phyloP scores from a whole-genome alignment of 2,329 filamentous ascomycete species.

The Leptographium procerum region DNA sequence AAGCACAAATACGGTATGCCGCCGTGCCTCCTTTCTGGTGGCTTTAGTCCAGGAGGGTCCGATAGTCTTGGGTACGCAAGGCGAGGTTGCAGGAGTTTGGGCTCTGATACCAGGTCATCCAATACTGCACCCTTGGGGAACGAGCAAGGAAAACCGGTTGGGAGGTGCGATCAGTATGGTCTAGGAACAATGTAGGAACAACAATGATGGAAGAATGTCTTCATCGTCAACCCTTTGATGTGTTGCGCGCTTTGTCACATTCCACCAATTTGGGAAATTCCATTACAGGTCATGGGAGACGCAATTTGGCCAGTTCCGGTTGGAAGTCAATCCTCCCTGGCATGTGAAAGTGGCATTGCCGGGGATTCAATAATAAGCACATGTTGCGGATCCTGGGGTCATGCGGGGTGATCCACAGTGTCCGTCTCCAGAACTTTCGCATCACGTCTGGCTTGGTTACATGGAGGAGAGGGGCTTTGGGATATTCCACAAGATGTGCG shows the following conservation, averaged over 20 bases:
- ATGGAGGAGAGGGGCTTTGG: background rate
- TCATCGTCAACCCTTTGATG: background rate
- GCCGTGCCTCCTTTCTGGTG: background rate
- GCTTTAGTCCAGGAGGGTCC: background rate
- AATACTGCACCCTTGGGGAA: no score
- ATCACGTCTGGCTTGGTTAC: background rate
- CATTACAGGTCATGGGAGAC: background rate
- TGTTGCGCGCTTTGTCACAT: background rate
- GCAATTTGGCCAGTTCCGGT: background rate
- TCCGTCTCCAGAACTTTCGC: background rate
- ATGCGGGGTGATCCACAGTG: background rate
- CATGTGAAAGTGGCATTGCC: constrained; percentile 1
- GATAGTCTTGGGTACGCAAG: background rate
- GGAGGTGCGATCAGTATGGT: background rate
- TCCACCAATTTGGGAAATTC: background rate
- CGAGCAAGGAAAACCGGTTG: background rate
- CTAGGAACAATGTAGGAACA: no score
- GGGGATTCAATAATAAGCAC: background rate
- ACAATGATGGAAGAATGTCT: background rate
- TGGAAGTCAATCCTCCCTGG: background rate
- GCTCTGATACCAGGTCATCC: background rate
- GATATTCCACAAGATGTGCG: background rate
- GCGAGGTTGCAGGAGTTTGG: background rate
- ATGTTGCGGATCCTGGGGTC: background rate
- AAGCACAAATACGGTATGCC: background rate